phyloP scores from a whole-genome alignment of 768 basidiomycete genomes.

The Pulveroboletus ravenelii region DNA sequence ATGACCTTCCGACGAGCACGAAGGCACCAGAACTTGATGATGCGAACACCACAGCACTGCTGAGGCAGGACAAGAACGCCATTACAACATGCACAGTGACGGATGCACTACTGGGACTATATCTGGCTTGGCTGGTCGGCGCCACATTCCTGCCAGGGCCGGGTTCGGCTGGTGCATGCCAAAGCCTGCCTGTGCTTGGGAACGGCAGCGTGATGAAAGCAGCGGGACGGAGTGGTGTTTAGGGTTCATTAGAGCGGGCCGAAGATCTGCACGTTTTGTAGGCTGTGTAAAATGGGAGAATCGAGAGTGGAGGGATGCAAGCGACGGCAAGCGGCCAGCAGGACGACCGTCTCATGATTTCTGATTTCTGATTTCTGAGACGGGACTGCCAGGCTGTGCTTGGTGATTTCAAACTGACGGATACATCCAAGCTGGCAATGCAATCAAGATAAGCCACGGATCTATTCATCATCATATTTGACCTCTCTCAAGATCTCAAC shows the following conservation, averaged over 20 bases:
- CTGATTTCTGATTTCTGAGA: too few relatives aligned
- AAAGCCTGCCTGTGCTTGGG: constrained; percentile 46
- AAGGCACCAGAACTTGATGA: constrained; percentile 91
- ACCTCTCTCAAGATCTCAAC: not conserved
- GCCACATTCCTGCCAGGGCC: constrained; percentile 76
- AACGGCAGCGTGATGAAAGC: constrained; percentile 46
- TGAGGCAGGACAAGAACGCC: constrained; percentile 45
- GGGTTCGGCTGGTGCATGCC: constrained; percentile 32
- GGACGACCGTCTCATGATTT: too few relatives aligned
- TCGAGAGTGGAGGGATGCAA: not conserved
- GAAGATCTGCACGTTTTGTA: not conserved
- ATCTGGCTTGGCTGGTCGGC: constrained; percentile 87
- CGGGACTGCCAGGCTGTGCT: too few relatives aligned
- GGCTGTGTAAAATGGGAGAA: not conserved
- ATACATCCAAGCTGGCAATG: too few relatives aligned
- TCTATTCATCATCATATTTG: too few relatives aligned
- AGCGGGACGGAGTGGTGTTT: constrained; percentile 63
- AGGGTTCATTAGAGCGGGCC: constrained; percentile 8
- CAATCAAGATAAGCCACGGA: too few relatives aligned
- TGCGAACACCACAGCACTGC: constrained; percentile 59
- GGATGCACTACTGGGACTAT: constrained; percentile 73
- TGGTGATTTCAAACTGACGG: too few relatives aligned
- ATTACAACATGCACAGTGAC: constrained; percentile 57
- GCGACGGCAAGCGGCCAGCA: not conserved
- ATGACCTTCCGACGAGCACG: constrained; percentile 95